Evolutionary conservation across 1,284 basidiomycete genomes (phyloP).

Genomic region (Fomitopsis palustris): DNA sequence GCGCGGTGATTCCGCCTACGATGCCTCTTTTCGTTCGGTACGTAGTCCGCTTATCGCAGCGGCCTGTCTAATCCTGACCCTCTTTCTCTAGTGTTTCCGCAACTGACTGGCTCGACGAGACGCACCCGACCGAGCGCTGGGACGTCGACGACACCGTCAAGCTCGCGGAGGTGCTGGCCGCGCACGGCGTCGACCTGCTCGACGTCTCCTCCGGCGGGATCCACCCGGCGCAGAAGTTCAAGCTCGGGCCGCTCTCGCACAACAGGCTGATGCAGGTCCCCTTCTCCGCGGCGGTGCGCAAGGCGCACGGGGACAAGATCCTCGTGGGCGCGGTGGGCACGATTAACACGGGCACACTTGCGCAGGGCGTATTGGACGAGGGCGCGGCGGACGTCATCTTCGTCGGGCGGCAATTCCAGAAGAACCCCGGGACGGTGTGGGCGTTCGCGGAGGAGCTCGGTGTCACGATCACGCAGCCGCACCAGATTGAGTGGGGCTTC

Average conservation of each 20-base stretch:
- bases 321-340: constrained; percentile 52
- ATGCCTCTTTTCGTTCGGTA: constrained; percentile 73
- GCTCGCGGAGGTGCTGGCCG: constrained; percentile 42
- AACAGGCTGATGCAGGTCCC: constrained; percentile 37
- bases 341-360: constrained; percentile 50
- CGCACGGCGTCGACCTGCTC: constrained; percentile 55
- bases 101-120: constrained; percentile 53
- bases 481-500: constrained; percentile 49
- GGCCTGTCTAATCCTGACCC: not conserved
- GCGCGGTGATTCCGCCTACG: constrained; percentile 45
- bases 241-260: not conserved
- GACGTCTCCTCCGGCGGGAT: constrained; percentile 54
- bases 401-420: constrained; percentile 48
- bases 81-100: constrained; percentile 41
- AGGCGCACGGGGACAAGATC: constrained; percentile 30
- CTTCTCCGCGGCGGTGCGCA: constrained; percentile 45
- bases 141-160: constrained; percentile 51
- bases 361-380: constrained; percentile 41
- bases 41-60: constrained; percentile 11
- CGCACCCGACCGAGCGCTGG: constrained; percentile 45
- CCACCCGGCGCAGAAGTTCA: constrained; percentile 33
- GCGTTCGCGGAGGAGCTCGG: constrained; percentile 45
- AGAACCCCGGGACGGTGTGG: constrained; percentile 47
- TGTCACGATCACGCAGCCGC: constrained; percentile 35
- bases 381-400: constrained; percentile 34